Evolutionary conservation across 768 basidiomycete genomes (phyloP), one percentile per base, ranked within the genome.

Genomic region (Tephrocybe sp.): DNA sequence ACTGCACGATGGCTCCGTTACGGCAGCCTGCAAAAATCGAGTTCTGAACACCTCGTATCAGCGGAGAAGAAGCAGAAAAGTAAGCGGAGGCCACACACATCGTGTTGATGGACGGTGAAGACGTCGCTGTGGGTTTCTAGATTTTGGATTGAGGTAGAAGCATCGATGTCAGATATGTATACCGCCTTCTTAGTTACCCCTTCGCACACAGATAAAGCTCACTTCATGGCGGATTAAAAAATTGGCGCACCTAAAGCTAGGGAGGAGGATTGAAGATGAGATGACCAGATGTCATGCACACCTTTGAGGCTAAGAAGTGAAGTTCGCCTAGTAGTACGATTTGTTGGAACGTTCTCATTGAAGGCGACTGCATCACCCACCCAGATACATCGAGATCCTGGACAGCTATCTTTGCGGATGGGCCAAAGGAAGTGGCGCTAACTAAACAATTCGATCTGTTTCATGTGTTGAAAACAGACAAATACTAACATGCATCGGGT

Each of bases 41-140:
- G 42, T 73, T 65, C 83, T 86, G 52, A 8, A 30, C 48, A 25
- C 44, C 31, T 31, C 21, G 37, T 24, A 8, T 46, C 32, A 42
- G 22, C 18, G 37, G 21, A 22, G 35, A 4, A 37, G 34, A 34
- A 36, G 44, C 34, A n/a, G 12, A 19, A 21, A 21, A 9, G 7
- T 2, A 15, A 25, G 24, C 6, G 26, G 11, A 21, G n/a, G n/a
- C 4, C 25, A 58, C 71, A 5, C 34, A 85, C 86, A 43, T 75
- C 65, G 39, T 70, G 61, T 56, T 82, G 82, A 39, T 71, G 62
- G n/a, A 87, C 65, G 2, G 85, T 64, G 54, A 89, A 80, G 0
- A 87, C 81, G 57, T 87, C 86, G 45, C 84, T 86, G 16, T 71
- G 55, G 2, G 84, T 86, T 22, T 72, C 64, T 9, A 88, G 60